Evolutionary conservation across 2,329 filamentous ascomycete genomes (phyloP).

Genomic region (Sordariomycetes sp.): DNA sequence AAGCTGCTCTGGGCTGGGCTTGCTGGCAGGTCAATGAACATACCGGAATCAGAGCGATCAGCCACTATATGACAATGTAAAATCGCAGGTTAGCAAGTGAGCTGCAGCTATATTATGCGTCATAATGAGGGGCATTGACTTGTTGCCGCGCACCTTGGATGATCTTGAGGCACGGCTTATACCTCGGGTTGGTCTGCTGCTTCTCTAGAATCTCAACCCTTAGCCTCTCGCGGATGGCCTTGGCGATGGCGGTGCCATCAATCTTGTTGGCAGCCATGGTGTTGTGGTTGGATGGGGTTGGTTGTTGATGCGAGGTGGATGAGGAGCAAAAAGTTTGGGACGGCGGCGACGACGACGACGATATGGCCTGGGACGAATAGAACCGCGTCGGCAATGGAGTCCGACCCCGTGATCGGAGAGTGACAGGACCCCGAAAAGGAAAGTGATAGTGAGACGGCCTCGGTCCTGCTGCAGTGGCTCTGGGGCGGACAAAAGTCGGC

Average conservation of each 20-base stretch:
- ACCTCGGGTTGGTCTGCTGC: conserved; percentile 76
- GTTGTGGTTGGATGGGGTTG: neutral
- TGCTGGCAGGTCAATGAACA: conserved; percentile 18
- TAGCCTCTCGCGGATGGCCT: conserved; percentile 75
- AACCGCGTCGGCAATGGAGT: neutral
- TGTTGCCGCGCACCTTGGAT: conserved; percentile 62
- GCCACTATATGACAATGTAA: conserved; percentile 50
- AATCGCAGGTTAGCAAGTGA: conserved; percentile 3
- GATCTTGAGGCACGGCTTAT: conserved; percentile 84
- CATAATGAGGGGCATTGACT: neutral
- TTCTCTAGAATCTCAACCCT: conserved; percentile 69
- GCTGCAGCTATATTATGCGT: neutral
- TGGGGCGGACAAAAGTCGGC: neutral
- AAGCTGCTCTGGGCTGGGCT: conserved; percentile 5
- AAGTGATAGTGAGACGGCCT: neutral
- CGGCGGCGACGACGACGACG: neutral
- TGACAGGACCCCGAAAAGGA: neutral
- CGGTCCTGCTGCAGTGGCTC: neutral
- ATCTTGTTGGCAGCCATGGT: conserved; percentile 84
- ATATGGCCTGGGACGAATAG: conserved; percentile 1
- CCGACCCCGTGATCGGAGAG: neutral
- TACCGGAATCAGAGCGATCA: conserved; percentile 85
- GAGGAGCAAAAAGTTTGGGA: neutral
- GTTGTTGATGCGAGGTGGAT: neutral
- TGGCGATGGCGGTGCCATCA: conserved; percentile 92